Evolutionary conservation across 371 early-diverging fungal genomes (phyloP).

Genomic region (Encephalitozoon romaleae): DNA sequence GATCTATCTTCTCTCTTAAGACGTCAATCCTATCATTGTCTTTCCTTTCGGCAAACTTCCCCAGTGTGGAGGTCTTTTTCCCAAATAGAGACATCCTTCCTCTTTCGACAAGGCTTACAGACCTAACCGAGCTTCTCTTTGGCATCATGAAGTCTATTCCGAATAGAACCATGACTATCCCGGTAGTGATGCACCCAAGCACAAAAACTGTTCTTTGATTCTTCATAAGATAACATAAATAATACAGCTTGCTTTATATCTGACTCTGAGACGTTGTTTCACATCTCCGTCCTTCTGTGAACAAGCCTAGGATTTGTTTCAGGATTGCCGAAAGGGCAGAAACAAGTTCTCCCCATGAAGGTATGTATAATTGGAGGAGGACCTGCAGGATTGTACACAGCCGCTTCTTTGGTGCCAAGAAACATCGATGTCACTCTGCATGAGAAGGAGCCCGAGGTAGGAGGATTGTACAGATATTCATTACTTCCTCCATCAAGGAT

Average conservation of each 20-base stretch:
- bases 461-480: constrained; percentile 41
- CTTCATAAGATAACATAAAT: neutral
- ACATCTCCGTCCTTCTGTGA: neutral
- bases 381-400: constrained; percentile 43
- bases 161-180: neutral
- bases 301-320: neutral
- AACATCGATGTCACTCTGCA: constrained; percentile 5
- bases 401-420: constrained; percentile 12
- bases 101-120: neutral
- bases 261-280: neutral
- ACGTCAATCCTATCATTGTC: neutral
- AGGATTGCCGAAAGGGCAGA: neutral
- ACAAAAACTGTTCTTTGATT: neutral
- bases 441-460: constrained; percentile 29
- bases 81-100: constrained; percentile 5
- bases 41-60: neutral
- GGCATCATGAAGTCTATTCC: neutral
- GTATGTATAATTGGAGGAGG: constrained; percentile 47
- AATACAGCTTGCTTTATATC: neutral
- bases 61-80: neutral
- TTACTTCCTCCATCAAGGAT: constrained; percentile 13
- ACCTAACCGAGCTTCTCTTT: neutral
- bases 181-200: neutral
- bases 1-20: neutral
- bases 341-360: constrained; percentile 1